Evolutionary conservation across 2,329 filamentous ascomycete species (phyloP).

Genomic region (Fragosphaeria purpurea): DNA sequence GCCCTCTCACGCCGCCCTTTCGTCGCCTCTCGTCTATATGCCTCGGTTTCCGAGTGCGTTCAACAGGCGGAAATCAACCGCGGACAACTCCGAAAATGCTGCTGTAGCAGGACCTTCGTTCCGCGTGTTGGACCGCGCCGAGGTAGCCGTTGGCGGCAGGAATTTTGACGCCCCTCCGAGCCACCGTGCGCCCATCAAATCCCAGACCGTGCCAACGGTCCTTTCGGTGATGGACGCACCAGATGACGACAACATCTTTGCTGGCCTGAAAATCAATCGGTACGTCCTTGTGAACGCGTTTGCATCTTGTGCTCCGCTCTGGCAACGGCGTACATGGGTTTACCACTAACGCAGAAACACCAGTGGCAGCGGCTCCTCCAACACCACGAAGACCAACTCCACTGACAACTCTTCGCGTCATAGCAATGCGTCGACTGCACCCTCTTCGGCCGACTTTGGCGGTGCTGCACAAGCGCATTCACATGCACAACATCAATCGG

Average conservation of each 20-base stretch:
- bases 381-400: conserved; percentile 49
- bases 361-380: conserved; percentile 51
- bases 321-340: no score
- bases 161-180: conserved; percentile 41
- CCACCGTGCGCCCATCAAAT: conserved; percentile 27
- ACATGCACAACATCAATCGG: conserved; percentile 10
- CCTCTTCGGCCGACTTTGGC: conserved; percentile 41
- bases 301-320: no score
- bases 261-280: conserved; percentile 44
- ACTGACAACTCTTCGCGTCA: conserved; percentile 52
- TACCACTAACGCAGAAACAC: conserved; percentile 16
- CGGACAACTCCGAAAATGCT: conserved; percentile 43
- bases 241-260: conserved; percentile 48
- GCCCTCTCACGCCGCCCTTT: no score
- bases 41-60: conserved; percentile 53
- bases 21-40: conserved; percentile 34
- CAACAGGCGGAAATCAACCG: conserved; percentile 50
- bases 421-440: conserved; percentile 52
- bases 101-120: conserved; percentile 43
- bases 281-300: conserved; percentile 28
- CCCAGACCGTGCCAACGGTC: conserved; percentile 27
- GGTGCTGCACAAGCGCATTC: conserved; percentile 18
- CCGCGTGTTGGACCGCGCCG: conserved; percentile 46
- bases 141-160: conserved; percentile 32
- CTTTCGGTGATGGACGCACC: conserved; percentile 26